phyloP scores from a whole-genome alignment of 495 filamentous ascomycete genomes.

The Astrothelium macrocarpum region DNA sequence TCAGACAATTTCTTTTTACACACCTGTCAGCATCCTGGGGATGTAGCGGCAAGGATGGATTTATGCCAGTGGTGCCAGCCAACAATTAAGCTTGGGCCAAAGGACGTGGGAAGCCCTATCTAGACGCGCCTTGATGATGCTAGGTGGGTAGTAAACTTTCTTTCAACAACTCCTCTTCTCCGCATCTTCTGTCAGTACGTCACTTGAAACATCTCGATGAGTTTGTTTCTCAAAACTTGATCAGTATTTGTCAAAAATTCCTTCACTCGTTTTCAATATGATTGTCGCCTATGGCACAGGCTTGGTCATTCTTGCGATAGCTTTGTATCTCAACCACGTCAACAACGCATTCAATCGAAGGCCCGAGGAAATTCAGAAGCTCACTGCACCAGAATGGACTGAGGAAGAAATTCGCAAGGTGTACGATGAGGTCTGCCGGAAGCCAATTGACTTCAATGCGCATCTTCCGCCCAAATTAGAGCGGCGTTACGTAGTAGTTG shows the following conservation, averaged over 20 bases:
- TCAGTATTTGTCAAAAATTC: neutral
- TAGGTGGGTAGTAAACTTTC: too few species aligned
- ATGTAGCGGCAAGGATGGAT: too few species aligned
- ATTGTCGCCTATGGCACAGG: neutral
- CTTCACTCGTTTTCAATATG: neutral
- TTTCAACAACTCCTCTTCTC: too few species aligned
- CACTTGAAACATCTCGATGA: too few species aligned
- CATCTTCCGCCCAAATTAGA: neutral
- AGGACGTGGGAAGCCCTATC: too few species aligned
- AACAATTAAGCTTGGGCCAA: too few species aligned
- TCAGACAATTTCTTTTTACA: too few species aligned
- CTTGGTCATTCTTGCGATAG: neutral
- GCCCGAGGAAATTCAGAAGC: neutral
- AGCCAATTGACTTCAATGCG: neutral
- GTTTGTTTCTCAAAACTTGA: too few species aligned
- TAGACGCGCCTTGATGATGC: too few species aligned
- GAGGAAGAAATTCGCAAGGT: neutral
- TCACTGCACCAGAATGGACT: neutral
- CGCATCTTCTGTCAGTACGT: too few species aligned
- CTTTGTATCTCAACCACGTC: neutral
- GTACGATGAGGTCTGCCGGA: neutral
- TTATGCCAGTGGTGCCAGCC: too few species aligned
- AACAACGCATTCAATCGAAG: neutral
- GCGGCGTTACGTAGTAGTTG: neutral
- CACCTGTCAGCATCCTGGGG: too few species aligned